Evolutionary conservation across 805 yeast species (phyloP).

Genomic region (Kluyveromyces nonfermentans): DNA sequence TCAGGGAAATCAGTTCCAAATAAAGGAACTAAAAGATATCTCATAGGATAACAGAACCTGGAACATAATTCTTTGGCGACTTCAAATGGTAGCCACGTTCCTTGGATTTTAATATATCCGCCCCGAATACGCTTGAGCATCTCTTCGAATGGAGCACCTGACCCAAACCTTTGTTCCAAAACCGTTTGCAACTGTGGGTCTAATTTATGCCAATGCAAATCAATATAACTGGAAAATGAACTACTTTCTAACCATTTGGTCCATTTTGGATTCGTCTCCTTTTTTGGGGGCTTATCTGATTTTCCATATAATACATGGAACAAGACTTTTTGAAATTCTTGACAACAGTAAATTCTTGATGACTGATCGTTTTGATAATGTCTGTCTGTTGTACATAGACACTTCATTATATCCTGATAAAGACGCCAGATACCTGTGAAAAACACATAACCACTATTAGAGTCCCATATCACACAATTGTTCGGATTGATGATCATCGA

Average conservation of each 20-base stretch:
- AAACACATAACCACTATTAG: conserved; percentile 75
- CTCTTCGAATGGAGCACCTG: conserved; percentile 13
- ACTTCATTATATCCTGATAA: conserved; percentile 29
- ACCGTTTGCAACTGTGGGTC: conserved; percentile 13
- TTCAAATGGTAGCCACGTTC: conserved; percentile 80
- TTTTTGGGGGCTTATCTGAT: conserved; percentile 3
- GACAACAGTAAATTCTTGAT: conserved; percentile 6
- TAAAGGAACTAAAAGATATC: conserved; percentile 67
- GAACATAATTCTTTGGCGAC: conserved; percentile 60
- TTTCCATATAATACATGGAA: conserved; percentile 7
- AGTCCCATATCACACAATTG: conserved; percentile 81
- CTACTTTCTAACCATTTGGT: conserved; percentile 3
- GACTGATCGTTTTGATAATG: conserved; percentile 4
- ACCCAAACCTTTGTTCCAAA: conserved; percentile 6
- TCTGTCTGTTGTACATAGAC: conserved; percentile 12
- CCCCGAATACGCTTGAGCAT: conserved; percentile 66
- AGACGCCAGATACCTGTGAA: conserved; percentile 81
- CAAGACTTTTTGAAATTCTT: conserved; percentile 8
- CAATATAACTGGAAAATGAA: conserved; percentile 16
- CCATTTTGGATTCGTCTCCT: conserved; percentile 11
- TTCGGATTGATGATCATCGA: conserved; percentile 28
- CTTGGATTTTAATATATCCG: conserved; percentile 86
- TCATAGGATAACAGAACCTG: conserved; percentile 66
- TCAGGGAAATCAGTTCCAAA: conserved; percentile 59
- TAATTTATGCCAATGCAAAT: conserved; percentile 26